A percentile compares a stretch with the other conserved stretches of the same genome.
phyloP scores from a whole-genome alignment of 2,329 filamentous ascomycete genomes.

The Zymoseptoria pseudotritici region DNA sequence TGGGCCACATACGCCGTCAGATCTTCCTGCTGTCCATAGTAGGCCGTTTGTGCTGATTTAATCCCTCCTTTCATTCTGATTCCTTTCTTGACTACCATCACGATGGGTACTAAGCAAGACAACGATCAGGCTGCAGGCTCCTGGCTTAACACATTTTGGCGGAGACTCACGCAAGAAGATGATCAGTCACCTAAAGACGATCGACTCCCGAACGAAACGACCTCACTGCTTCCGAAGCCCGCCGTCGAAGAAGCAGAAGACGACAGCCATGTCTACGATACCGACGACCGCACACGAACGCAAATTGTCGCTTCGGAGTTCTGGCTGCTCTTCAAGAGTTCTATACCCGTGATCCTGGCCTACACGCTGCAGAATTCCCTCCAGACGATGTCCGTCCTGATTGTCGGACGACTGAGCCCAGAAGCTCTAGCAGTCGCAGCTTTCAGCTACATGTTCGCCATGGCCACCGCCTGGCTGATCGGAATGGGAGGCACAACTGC shows the following conservation, averaged over 20 bases:
- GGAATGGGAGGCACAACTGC: constrained; percentile 79
- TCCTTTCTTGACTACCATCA: background rate
- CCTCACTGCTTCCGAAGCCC: constrained; percentile 37
- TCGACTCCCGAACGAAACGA: constrained; percentile 33
- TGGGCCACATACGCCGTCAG: background rate
- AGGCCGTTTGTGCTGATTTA: background rate
- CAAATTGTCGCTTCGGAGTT: constrained; percentile 51
- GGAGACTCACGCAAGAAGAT: background rate
- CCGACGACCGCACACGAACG: constrained; percentile 25
- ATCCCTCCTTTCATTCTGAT: background rate
- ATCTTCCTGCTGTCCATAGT: background rate
- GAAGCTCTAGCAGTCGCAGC: constrained; percentile 74
- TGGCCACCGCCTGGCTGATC: constrained; percentile 81
- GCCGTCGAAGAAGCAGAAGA: constrained; percentile 34
- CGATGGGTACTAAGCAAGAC: background rate
- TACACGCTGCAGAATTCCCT: constrained; percentile 81
- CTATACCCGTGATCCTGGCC: constrained; percentile 71
- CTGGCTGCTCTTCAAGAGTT: constrained; percentile 59
- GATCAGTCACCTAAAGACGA: background rate
- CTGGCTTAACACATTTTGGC: background rate
- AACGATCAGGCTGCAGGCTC: background rate
- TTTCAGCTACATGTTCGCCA: constrained; percentile 90
- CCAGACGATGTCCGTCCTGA: constrained; percentile 73
- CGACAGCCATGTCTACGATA: constrained; percentile 11
- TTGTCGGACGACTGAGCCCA: constrained; percentile 71